Conservation (phyloP, 2,329 filamentous ascomycete genomes). For the Fonsecaea nubica region DNA sequence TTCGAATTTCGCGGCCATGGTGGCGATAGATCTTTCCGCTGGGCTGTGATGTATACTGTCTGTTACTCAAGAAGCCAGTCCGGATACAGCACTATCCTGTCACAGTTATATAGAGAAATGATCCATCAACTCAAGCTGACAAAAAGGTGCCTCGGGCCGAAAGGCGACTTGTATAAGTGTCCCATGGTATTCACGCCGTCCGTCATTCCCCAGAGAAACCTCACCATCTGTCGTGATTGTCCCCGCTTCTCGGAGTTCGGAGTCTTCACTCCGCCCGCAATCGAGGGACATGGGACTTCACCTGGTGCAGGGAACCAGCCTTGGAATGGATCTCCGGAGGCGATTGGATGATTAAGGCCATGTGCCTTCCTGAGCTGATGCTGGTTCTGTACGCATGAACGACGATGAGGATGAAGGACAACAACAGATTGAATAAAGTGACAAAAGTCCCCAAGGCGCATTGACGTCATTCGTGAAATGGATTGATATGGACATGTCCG, state of each 20-base stretch:
- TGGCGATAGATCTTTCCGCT: not conserved
- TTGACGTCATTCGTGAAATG: not conserved
- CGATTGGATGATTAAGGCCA: not conserved
- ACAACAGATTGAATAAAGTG: not conserved
- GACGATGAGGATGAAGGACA: not conserved
- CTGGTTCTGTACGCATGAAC: not conserved
- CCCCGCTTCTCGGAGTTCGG: slow-evolving; percentile 17
- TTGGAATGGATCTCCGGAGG: not conserved
- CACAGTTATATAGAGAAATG: not conserved
- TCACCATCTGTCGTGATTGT: not conserved
- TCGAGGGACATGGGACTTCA: not conserved
- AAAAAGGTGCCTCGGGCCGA: not conserved
- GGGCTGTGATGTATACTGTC: not conserved
- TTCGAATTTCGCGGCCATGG: slow-evolving; percentile 12
- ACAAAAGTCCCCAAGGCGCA: not conserved
- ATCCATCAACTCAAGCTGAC: not conserved
- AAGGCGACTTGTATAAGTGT: not conserved
- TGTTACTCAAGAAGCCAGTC: not conserved
- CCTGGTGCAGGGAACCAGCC: not conserved
- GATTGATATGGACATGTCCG: not conserved
- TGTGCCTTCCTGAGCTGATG: not conserved
- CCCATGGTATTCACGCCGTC: too few relatives aligned
- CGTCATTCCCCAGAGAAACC: not conserved
- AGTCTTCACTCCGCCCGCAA: not conserved
- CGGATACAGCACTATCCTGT: not conserved